These are phyloP conservation scores for Ophiocordyceps sinensis DNA, from an alignment of 2,329 filamentous ascomycete genomes.

Conservation along the genomic window DNA sequence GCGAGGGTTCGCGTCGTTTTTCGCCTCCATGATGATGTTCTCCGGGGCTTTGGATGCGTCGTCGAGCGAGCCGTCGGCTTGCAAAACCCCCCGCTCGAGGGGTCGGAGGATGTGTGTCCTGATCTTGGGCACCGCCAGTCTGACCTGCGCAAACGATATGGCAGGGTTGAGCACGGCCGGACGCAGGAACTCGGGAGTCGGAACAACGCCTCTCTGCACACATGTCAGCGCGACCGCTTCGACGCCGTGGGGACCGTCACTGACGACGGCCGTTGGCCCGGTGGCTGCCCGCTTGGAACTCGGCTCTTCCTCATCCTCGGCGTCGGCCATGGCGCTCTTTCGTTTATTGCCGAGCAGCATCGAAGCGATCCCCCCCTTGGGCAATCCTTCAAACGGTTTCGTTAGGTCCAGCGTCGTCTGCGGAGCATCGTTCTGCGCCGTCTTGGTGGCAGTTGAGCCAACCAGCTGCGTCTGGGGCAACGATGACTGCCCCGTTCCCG, in stretches of 20 bases:
- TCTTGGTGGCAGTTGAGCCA: slow-evolving; percentile 53
- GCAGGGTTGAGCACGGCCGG: slow-evolving; percentile 77
- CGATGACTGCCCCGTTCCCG: slow-evolving; percentile 74
- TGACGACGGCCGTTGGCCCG: slow-evolving; percentile 59
- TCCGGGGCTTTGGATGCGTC: slow-evolving; percentile 50
- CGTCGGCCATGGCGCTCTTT: slow-evolving; percentile 59
- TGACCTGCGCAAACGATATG: slow-evolving; percentile 66
- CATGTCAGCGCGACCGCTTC: slow-evolving; percentile 56
- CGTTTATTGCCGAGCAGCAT: slow-evolving; percentile 89
- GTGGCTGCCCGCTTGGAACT: slow-evolving; percentile 37
- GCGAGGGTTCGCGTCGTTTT: slow-evolving; percentile 61
- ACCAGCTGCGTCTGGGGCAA: slow-evolving; percentile 80
- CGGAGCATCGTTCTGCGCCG: slow-evolving; percentile 54
- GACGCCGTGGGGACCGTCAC: slow-evolving; percentile 63
- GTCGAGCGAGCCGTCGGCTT: slow-evolving; percentile 36
- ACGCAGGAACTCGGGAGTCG: slow-evolving; percentile 70
- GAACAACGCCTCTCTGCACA: slow-evolving; percentile 43
- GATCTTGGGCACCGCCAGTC: slow-evolving; percentile 78
- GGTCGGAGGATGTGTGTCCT: slow-evolving; percentile 71
- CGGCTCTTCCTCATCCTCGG: slow-evolving; percentile 57
- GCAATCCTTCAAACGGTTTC: slow-evolving; percentile 85
- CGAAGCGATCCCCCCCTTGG: slow-evolving; percentile 72
- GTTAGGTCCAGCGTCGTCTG: slow-evolving; percentile 79
- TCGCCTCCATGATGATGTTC: slow-evolving; percentile 73
- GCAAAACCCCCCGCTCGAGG: slow-evolving; percentile 51